These are phyloP conservation scores for Astrephomene gubernaculifera DNA, from an alignment of 139 green algal species.

Conservation along the genomic window DNA sequence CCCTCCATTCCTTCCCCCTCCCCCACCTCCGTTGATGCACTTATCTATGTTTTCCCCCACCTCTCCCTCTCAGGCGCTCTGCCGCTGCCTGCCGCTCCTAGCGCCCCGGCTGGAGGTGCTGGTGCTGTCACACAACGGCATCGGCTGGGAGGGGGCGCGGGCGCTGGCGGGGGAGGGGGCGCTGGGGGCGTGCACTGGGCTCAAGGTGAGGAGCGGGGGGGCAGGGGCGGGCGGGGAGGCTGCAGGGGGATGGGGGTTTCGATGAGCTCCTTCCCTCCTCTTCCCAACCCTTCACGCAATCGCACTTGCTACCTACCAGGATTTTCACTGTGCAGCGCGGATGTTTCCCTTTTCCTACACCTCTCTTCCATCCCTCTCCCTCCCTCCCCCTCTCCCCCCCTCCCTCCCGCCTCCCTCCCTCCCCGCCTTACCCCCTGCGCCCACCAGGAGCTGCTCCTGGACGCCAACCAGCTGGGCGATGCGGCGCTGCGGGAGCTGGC, in stretches of 20 bases:
- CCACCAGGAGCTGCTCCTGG: conserved; percentile 41
- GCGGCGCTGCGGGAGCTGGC: conserved; percentile 21
- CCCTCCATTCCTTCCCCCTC: background rate
- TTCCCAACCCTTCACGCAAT: background rate
- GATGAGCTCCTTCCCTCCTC: background rate
- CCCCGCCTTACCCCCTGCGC: background rate
- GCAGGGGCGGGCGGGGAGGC: too few species aligned
- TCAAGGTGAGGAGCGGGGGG: background rate
- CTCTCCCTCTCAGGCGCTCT: background rate
- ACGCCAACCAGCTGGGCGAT: conserved; percentile 52
- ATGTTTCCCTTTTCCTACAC: too few species aligned
- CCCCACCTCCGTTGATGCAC: background rate
- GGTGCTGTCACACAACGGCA: conserved; percentile 48
- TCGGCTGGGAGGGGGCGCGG: conserved; percentile 42
- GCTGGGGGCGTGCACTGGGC: conserved; percentile 3
- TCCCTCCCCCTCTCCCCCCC: background rate
- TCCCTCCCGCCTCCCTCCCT: background rate
- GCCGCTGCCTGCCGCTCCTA: background rate
- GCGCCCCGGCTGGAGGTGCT: conserved; percentile 19
- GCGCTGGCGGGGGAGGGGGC: conserved; percentile 51
- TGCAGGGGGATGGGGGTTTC: background rate
- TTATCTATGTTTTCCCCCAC: background rate
- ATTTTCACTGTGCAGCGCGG: too few species aligned
- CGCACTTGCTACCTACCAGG: too few species aligned
- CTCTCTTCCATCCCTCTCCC: background rate